phyloP scores from a whole-genome alignment of 176 grass and related monocot genomes.

The Paspalum vaginatum region DNA sequence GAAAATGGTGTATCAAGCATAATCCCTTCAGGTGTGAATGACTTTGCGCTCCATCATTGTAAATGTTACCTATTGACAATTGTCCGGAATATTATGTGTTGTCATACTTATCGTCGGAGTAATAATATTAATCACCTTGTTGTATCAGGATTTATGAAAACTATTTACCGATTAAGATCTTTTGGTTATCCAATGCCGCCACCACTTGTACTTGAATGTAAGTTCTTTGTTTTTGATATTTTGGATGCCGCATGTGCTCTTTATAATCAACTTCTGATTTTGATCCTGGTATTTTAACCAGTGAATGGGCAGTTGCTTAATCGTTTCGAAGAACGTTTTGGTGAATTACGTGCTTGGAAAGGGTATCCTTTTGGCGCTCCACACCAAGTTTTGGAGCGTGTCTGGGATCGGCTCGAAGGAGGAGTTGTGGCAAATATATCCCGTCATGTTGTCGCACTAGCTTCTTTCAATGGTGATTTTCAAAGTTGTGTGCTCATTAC shows the following conservation, averaged over 20 bases:
- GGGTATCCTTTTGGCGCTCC: background rate
- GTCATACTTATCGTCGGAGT: background rate
- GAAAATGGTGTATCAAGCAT: background rate
- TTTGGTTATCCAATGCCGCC: constrained; percentile 32
- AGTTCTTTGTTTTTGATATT: background rate
- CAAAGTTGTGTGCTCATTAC: too few species aligned
- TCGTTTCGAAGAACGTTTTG: constrained; percentile 36
- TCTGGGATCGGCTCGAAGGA: background rate
- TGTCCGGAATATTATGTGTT: background rate
- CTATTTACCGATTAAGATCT: background rate
- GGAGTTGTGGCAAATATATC: constrained; percentile 25
- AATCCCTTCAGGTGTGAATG: constrained; percentile 32
- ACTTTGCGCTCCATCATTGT: constrained; percentile 6
- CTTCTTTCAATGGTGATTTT: constrained; percentile 25
- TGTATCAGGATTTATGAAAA: constrained; percentile 16
- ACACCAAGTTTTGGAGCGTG: background rate
- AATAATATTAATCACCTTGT: constrained; percentile 12
- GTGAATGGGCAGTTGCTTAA: constrained; percentile 1
- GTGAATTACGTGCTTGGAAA: constrained; percentile 29
- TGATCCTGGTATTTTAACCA: constrained; percentile 17
- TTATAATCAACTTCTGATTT: constrained; percentile 7
- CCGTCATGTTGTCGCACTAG: constrained; percentile 28
- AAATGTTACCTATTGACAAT: background rate
- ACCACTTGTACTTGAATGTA: constrained; percentile 38
- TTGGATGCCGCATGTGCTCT: background rate